Percentiles rank a stretch among this genome's conserved stretches.
Evolutionary conservation across 805 yeast species (phyloP).

Genomic region (Sugiyamaella chiloensis): DNA sequence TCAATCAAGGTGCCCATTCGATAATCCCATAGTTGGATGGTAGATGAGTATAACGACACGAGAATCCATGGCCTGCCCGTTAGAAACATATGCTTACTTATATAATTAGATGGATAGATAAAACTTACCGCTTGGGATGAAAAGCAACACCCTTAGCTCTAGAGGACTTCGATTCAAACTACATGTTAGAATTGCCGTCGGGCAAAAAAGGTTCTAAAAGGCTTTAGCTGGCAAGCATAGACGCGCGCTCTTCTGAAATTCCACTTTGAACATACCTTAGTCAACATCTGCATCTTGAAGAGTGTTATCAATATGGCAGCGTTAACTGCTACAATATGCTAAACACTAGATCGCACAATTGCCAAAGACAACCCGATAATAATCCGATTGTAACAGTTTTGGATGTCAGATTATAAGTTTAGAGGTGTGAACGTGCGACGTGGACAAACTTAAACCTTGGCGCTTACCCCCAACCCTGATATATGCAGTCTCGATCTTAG

Average conservation of each 20-base stretch:
- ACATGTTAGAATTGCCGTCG: too few relatives aligned
- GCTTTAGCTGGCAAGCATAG: too few relatives aligned
- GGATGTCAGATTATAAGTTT: not conserved
- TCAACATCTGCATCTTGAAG: slow-evolving; percentile 69
- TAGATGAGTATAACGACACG: slow-evolving; percentile 93
- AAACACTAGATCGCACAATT: too few relatives aligned
- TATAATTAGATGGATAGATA: too few relatives aligned
- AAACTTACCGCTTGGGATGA: slow-evolving; percentile 70
- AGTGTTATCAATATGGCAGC: too few relatives aligned
- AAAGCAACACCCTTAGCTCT: slow-evolving; percentile 97
- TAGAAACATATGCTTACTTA: too few relatives aligned
- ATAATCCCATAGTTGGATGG: slow-evolving; percentile 99
- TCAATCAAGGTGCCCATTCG: slow-evolving; percentile 98
- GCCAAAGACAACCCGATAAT: not conserved
- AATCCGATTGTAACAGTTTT: not conserved
- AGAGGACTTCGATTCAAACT: slow-evolving; percentile 96
- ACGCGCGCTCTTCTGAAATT: not conserved
- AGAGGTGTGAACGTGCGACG: slow-evolving; percentile 9
- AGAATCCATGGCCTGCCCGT: slow-evolving; percentile 95
- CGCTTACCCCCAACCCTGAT: not conserved
- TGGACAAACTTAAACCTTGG: slow-evolving; percentile 8
- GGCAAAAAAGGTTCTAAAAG: too few relatives aligned
- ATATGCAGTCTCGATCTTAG: too few relatives aligned
- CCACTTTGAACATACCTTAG: slow-evolving; percentile 50
- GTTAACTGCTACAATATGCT: too few relatives aligned